These are phyloP conservation scores for Aspergillus quadricinctus DNA, from an alignment of 2,329 filamentous ascomycete species.

Conservation along the genomic window DNA sequence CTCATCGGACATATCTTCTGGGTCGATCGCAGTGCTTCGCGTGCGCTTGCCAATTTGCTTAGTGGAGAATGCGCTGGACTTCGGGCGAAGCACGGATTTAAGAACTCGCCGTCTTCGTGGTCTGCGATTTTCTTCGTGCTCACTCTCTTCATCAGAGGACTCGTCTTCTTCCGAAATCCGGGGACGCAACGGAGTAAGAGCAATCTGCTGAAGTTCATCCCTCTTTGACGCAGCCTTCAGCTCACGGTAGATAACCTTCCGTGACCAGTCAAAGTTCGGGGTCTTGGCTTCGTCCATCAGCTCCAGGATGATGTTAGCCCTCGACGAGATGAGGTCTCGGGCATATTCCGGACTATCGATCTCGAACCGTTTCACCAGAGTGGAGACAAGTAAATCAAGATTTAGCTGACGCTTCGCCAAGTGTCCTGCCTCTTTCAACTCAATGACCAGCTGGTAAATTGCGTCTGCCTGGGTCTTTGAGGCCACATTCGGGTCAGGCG, in stretches of 20 bases:
- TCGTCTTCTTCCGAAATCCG: slow-evolving; percentile 22
- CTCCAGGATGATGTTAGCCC: slow-evolving; percentile 29
- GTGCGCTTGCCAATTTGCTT: slow-evolving; percentile 42
- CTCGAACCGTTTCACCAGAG: slow-evolving; percentile 31
- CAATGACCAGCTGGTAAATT: slow-evolving; percentile 35
- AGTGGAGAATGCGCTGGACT: slow-evolving; percentile 33
- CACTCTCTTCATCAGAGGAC: slow-evolving; percentile 29
- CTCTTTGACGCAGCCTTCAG: slow-evolving; percentile 32
- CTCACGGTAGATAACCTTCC: slow-evolving; percentile 40
- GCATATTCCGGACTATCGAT: slow-evolving; percentile 33
- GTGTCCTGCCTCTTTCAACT: slow-evolving; percentile 38
- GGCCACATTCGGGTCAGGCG: slow-evolving; percentile 21
- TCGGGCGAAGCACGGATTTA: slow-evolving; percentile 45
- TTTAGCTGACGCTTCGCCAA: slow-evolving; percentile 39
- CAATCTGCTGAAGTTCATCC: slow-evolving; percentile 21
- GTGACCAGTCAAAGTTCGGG: slow-evolving; percentile 36
- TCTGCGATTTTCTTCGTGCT: slow-evolving; percentile 21
- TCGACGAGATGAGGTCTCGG: slow-evolving; percentile 31
- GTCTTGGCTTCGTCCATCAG: slow-evolving; percentile 36
- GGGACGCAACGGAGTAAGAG: slow-evolving; percentile 33
- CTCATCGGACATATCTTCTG: slow-evolving; percentile 24
- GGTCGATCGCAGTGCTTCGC: slow-evolving; percentile 24
- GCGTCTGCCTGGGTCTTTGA: slow-evolving; percentile 33
- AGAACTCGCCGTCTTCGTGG: slow-evolving; percentile 27
- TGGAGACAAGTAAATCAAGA: slow-evolving; percentile 29